Evolutionary conservation across 148 eudicot species (phyloP), one percentile per base, ranked within the genome.

Genomic region (Spergularia marina): DNA sequence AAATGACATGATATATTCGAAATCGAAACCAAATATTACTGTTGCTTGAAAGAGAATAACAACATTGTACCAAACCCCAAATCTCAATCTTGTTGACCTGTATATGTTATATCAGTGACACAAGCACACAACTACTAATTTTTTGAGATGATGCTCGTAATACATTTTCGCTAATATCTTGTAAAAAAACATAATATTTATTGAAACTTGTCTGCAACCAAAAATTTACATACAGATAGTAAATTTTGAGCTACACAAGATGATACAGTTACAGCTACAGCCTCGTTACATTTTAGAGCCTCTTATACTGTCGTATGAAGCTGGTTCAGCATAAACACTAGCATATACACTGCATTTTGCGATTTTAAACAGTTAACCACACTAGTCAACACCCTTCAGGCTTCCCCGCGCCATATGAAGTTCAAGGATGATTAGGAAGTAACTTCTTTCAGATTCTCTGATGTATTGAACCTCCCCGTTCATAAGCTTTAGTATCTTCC

Each of bases 391-490:
- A 65, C 68, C 75, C 82, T 77, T 83, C 13, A 68, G 53, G 41
- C 76, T 83, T 71, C 82, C 76, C 39, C 60, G 79, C 56, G 89
- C 81, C 85, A 83, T 73, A 21, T 88, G 90, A 54, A 91, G 90
- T 74, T 94, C 88, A 34, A 95, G 92, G 76, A 65, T 80, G 69
- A 95, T 71, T 16, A 87, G 83, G 78, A 95, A 95, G 86, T 85
- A 92, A 74, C 97, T 89, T 75, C 89, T 85, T 75, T 95, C 97
- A 0, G 97, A 95, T 74, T 95, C 98, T 83, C 96, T 80, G 20
- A 90, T 92, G 76, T 95, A 95, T 57, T 95, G 97, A 74, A 95
- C 96, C 64, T 89, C 96, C 10, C 98, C 96, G 13, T 83, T 86
- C 96, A 95, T 92, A 36, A 82, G 91, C 92, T 85, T 92, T 61